phyloP scores from a whole-genome alignment of 148 eudicot species.

The Camellia japonica region DNA sequence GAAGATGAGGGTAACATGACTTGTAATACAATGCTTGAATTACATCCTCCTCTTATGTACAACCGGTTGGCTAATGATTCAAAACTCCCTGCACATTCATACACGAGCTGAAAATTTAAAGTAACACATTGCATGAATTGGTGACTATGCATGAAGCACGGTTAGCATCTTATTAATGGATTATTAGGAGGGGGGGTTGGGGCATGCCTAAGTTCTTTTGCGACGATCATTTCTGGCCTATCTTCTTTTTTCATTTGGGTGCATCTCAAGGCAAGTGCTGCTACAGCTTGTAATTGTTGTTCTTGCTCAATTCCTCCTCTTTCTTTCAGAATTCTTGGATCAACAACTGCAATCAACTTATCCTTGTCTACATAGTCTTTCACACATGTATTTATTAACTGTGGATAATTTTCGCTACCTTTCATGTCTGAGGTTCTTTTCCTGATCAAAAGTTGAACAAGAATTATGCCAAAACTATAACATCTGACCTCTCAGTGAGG shows the following conservation, averaged over 20 bases:
- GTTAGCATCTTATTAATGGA: no score
- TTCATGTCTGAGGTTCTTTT: no score
- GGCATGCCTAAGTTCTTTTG: no score
- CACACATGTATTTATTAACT: no score
- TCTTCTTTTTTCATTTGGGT: not conserved
- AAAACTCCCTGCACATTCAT: slow-evolving; percentile 1
- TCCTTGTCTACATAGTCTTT: no score
- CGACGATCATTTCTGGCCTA: slow-evolving; percentile 15
- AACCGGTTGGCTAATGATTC: not conserved
- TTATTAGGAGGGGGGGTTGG: no score
- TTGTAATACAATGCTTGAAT: no score
- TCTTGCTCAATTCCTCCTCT: not conserved
- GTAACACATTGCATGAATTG: no score
- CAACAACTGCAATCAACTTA: not conserved
- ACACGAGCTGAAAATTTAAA: slow-evolving; percentile 5
- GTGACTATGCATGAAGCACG: no score
- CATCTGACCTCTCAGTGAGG: slow-evolving; percentile 18
- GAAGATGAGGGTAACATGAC: no score
- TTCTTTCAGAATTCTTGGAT: not conserved
- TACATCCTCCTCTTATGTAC: not conserved
- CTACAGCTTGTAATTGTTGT: slow-evolving; percentile 6
- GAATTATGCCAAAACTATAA: slow-evolving; percentile 17
- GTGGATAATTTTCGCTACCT: no score
- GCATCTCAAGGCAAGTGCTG: slow-evolving; percentile 9
- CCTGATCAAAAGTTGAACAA: slow-evolving; percentile 10